These are phyloP conservation scores for Roridomyces roridus DNA, from an alignment of 768 basidiomycete genomes.

Conservation along the genomic window DNA sequence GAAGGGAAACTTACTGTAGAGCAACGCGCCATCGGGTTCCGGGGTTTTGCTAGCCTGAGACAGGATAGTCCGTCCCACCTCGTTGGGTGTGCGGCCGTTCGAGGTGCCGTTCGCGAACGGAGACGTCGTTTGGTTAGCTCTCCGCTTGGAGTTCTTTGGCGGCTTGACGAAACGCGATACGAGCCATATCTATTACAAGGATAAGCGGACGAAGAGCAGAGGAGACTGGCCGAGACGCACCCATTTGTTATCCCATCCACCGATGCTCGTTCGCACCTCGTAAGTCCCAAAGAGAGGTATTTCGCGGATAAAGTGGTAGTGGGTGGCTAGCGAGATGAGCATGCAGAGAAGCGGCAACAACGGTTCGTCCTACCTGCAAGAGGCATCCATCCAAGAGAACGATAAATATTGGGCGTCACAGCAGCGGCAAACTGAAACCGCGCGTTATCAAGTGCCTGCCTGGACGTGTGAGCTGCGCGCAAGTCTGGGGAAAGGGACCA, in stretches of 20 bases:
- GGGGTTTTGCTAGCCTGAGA: too few relatives aligned
- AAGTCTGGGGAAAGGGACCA: too few relatives aligned
- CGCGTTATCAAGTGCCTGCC: constrained; percentile 62
- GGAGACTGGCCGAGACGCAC: constrained; percentile 33
- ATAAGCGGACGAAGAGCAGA: background rate
- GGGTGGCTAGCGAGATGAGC: constrained; percentile 42
- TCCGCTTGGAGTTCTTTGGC: too few relatives aligned
- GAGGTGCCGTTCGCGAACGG: too few relatives aligned
- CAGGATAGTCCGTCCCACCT: too few relatives aligned
- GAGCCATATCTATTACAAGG: too few relatives aligned
- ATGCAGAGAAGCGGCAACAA: constrained; percentile 26
- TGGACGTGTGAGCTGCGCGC: constrained; percentile 49
- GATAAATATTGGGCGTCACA: constrained; percentile 61
- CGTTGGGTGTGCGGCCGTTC: too few relatives aligned
- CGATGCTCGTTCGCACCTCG: constrained; percentile 52
- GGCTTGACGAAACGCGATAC: too few relatives aligned
- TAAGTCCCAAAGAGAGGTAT: constrained; percentile 53
- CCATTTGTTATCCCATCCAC: constrained; percentile 64
- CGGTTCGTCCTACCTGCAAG: constrained; percentile 57
- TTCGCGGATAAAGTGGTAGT: constrained; percentile 54
- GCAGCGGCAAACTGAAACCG: constrained; percentile 53
- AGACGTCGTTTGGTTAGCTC: too few relatives aligned
- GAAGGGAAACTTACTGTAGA: too few relatives aligned
- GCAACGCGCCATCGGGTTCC: too few relatives aligned
- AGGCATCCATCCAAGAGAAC: constrained; percentile 64